Conservation (phyloP, 208 protist genomes). For the Porcisia hertigi region DNA sequence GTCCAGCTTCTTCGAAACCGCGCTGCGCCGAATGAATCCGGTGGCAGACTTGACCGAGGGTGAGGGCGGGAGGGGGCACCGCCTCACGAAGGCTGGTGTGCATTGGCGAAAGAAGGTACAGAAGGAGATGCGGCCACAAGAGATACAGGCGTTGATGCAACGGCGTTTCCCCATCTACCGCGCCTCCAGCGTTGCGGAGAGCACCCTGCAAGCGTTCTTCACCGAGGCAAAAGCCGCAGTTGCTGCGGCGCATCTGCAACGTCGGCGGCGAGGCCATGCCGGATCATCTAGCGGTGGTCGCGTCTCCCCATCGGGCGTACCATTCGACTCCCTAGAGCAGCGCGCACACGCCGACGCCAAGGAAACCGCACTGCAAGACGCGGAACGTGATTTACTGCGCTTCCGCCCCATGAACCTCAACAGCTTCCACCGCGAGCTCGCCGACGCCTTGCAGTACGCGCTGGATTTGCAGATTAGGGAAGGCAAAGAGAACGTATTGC, state of each 20-base stretch:
- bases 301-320: background rate
- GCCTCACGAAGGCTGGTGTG: conserved; percentile 15
- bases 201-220: conserved; percentile 50
- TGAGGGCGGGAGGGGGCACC: conserved; percentile 10
- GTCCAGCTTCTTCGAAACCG: conserved; percentile 32
- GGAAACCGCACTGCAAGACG: conserved; percentile 28
- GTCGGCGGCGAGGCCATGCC: background rate
- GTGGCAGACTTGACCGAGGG: conserved; percentile 2
- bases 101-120: conserved; percentile 3
- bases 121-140: conserved; percentile 20
- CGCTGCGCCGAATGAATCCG: conserved; percentile 21
- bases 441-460: conserved; percentile 58
- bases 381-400: conserved; percentile 43
- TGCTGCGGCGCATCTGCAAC: background rate
- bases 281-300: background rate
- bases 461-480: conserved; percentile 58
- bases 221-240: conserved; percentile 19
- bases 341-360: background rate
- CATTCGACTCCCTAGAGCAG: background rate
- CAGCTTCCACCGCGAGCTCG: conserved; percentile 67
- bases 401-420: conserved; percentile 68
- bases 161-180: conserved; percentile 62
- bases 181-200: conserved; percentile 72
- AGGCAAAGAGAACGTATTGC: conserved; percentile 40
- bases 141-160: conserved; percentile 6